Base-by-base conservation (phyloP, 2,329 filamentous ascomycete species). In the Penicillium crustosum region DNA sequence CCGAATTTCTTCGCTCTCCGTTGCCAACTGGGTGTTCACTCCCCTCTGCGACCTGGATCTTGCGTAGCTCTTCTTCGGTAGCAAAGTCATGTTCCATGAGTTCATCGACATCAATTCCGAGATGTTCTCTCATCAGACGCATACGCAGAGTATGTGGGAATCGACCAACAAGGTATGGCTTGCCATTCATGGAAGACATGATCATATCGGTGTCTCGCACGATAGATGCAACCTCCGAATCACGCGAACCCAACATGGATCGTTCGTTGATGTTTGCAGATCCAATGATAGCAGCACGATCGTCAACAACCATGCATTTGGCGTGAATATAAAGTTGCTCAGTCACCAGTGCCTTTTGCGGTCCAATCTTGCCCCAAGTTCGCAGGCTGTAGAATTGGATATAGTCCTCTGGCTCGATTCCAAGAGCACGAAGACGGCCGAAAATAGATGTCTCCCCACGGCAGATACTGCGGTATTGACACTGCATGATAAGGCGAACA, bases 231-330 rank as follows among this genome's bases (percentile, higher is more conserved):
- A 90, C 87, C 75, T 99, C 94, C 0, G 93, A 97, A 74, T 99
- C 94, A 68, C 94, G 86, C 49, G 86, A 89, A 9, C 94, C 94
- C 60, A 97, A 76, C 91, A 97, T 92, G 7, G 93, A 97, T 45
- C 94, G 87, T 75, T 99, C 94, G 68, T 99, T 99, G 80, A 99
- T 97, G 72, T 99, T 99, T 53, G 94, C 94, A 45, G 93, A 97
- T 19, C 94, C 94, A 67, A 99, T 99, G 60, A 99, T 87, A 21
- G 89, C 93, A 57, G 94, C 86, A 35, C 93, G 86, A 70, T 99
- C 94, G 73, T 99, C 94, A 5, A 96, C 93, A 55, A 99, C 84
- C 81, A 97, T 97, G 64, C 89, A 89, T 77, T 99, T 99, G 60
- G 94, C 94, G 70, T 99, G 94, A 57, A 99, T 97, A 72, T 99